A percentile compares a stretch with the other conserved stretches of the same genome.
Evolutionary conservation across 345 rosid genomes (phyloP).

Genomic region (Eucalyptus marginata): DNA sequence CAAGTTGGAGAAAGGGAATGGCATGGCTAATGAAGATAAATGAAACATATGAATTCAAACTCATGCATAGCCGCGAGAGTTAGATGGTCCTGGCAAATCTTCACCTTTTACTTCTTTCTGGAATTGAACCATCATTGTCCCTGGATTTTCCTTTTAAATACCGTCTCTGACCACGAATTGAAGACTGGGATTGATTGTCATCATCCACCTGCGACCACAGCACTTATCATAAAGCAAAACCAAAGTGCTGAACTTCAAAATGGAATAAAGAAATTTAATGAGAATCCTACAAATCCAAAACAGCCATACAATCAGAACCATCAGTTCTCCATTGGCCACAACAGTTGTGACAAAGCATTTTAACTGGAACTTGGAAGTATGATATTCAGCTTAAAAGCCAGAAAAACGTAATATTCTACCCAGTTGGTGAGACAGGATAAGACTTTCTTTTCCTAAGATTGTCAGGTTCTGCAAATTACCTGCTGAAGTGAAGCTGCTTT

Average conservation of each 20-base stretch:
- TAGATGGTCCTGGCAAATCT: neutral
- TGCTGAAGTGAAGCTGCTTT: conserved; percentile 81
- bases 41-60: neutral
- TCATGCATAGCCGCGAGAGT: neutral
- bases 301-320: neutral
- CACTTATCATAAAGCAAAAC: neutral
- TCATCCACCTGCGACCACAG: conserved; percentile 43
- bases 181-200: conserved; percentile 28
- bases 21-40: neutral
- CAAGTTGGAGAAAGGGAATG: neutral
- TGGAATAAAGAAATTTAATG: neutral
- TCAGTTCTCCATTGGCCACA: neutral
- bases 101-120: conserved; percentile 45
- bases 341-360: neutral
- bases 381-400: neutral
- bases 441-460: neutral
- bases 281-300: neutral
- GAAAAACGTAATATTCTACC: neutral
- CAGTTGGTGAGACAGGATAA: neutral
- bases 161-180: conserved; percentile 25
- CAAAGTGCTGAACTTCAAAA: neutral
- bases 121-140: conserved; percentile 8
- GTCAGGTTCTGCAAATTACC: conserved; percentile 22
- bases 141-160: conserved; percentile 25
- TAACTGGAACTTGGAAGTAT: neutral